These are phyloP conservation scores for Ceratocystis cubensis DNA, from an alignment of 2,329 filamentous ascomycete genomes.

Conservation along the genomic window DNA sequence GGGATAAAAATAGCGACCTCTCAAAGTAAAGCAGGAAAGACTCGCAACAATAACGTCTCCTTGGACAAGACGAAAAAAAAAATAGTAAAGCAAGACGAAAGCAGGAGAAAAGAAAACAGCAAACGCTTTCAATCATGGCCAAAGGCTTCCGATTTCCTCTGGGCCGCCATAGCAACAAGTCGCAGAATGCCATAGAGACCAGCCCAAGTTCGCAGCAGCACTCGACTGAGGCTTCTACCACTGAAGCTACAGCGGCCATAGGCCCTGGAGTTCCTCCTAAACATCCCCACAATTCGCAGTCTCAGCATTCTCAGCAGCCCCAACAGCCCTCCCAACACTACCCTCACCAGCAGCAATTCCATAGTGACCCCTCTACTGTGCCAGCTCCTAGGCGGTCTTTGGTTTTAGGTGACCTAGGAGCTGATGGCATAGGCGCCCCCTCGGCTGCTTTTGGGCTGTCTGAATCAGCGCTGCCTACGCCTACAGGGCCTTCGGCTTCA, in stretches of 20 bases:
- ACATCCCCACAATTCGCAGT: background rate
- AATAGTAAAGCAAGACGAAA: background rate
- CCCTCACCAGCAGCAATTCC: conserved; percentile 9
- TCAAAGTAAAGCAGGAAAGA: background rate
- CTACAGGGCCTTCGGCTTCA: background rate
- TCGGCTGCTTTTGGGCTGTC: background rate
- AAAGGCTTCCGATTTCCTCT: conserved; percentile 13
- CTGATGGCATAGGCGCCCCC: background rate
- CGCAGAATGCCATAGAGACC: conserved; percentile 15
- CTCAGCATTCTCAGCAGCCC: conserved; percentile 22
- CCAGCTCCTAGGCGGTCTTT: background rate
- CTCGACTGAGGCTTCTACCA: background rate
- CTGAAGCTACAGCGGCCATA: conserved; percentile 23
- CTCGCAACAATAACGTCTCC: background rate
- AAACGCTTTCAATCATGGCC: conserved; percentile 5
- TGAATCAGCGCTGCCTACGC: background rate
- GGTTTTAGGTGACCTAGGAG: background rate
- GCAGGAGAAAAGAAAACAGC: background rate
- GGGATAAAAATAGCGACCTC: background rate
- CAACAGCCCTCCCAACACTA: conserved; percentile 26
- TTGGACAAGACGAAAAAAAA: background rate
- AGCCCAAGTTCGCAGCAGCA: background rate
- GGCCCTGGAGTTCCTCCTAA: background rate
- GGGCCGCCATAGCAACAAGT: conserved; percentile 17
- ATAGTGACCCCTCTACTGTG: background rate